A percentile compares a stretch with the other conserved stretches of the same genome.
Conservation (phyloP, 2,329 filamentous ascomycete species). For the Epichloe elymi region DNA sequence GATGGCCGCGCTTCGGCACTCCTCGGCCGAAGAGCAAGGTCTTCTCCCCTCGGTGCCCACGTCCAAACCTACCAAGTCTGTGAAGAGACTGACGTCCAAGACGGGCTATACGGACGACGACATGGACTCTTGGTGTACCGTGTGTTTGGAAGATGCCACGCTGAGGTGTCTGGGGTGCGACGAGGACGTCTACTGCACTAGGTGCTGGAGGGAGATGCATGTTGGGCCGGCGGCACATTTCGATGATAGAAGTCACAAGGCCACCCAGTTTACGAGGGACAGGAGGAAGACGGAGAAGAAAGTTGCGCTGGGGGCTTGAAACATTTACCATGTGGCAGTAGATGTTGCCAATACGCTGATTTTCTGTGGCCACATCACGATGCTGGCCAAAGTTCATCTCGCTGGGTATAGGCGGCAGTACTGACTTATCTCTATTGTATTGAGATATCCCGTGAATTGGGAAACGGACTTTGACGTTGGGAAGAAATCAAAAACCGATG, state of each 20-base stretch:
- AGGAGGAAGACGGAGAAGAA: constrained; percentile 20
- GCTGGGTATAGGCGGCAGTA: too few relatives aligned
- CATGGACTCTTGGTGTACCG: constrained; percentile 64
- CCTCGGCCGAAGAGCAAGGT: constrained; percentile 20
- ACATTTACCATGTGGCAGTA: background rate
- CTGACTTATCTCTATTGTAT: too few relatives aligned
- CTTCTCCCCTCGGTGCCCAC: constrained; percentile 40
- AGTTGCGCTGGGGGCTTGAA: constrained; percentile 23
- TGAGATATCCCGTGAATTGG: too few relatives aligned
- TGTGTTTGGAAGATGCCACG: constrained; percentile 68
- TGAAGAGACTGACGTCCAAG: constrained; percentile 25
- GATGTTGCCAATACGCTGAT: too few relatives aligned
- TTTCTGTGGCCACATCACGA: too few relatives aligned
- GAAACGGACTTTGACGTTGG: too few relatives aligned
- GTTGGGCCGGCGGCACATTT: constrained; percentile 52
- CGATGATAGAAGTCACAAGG: constrained; percentile 58
- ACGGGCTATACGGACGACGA: constrained; percentile 53
- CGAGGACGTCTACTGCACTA: constrained; percentile 57
- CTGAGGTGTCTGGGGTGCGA: constrained; percentile 62
- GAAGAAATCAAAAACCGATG: background rate
- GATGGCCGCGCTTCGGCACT: constrained; percentile 34
- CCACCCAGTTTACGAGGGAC: constrained; percentile 41
- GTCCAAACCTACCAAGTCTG: constrained; percentile 29
- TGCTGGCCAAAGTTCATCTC: too few relatives aligned
- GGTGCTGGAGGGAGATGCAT: constrained; percentile 76